Base-by-base conservation (phyloP, 345 rosid genomes). In the Populus euphratica region DNA sequence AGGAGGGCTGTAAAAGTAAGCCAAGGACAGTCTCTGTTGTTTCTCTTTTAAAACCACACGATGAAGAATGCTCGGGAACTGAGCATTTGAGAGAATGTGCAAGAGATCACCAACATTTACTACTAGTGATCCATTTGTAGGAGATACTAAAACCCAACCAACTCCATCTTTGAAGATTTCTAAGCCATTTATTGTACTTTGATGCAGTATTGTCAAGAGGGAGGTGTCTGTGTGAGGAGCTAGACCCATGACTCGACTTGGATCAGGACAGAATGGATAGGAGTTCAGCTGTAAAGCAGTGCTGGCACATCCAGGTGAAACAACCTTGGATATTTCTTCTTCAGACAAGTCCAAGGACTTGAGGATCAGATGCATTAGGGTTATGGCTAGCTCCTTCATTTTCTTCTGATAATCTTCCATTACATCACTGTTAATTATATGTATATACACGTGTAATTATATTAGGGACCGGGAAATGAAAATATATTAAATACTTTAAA, bases 181-280 rank as follows among this genome's bases (percentile, higher is more conserved):
- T 69, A 94, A 87, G 27, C 98, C 96, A 10, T 79, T 83, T 17
- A 75, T 73, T 69, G 76, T 47, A 79, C 73, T 87, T 70, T 92
- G 97, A 80, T 91, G 87, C 12, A 94, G 82, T 71, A 94, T 82
- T 27, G 98, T 94, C 47, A 94, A 11, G 56, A 92, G 80, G 5
- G 90, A 89, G 1, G 94, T 86, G 85, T 94, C 98, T 10, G 94
- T 94, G 83, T 94, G 98, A 2, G 97, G 90, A n/a, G 97, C 96
- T 75, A 94, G 82, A 61, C 98, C 98, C 93, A 90, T 83, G 52
- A 89, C 92, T 39, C 80, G 83, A 59, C 81, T 78, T 0, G 97
- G 98, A 52, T 93, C 81, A 1, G 96, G 98, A 78, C 97, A 94
- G 21, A 80, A 74, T 14, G 98, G 98, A 81, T 92, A 94, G 12